These are phyloP conservation scores for Rhododendron kiyosumense DNA, from an alignment of 148 eudicot genomes.

Conservation along the genomic window DNA sequence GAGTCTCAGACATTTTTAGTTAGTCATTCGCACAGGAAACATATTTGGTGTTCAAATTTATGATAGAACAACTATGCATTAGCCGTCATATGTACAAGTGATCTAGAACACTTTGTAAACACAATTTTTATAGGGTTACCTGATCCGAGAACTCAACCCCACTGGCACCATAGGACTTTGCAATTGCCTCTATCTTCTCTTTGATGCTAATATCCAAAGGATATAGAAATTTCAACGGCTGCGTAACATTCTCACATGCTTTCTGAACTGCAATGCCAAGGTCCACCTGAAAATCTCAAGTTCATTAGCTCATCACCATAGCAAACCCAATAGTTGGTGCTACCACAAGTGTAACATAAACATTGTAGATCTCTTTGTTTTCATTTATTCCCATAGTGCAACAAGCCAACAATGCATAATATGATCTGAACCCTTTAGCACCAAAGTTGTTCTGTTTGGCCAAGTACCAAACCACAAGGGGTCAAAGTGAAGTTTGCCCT, in stretches of 20 bases:
- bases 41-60: not conserved
- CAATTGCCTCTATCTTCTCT: slow-evolving; percentile 97
- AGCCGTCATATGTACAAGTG: not conserved
- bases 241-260: slow-evolving; percentile 80
- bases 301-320: slow-evolving; percentile 3
- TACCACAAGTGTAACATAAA: not conserved
- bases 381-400: not conserved
- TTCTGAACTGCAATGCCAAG: slow-evolving; percentile 95
- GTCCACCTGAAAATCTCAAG: slow-evolving; percentile 53
- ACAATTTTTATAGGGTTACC: slow-evolving; percentile 28
- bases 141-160: slow-evolving; percentile 95
- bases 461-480: not conserved
- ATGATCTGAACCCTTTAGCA: not conserved
- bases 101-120: too few relatives aligned
- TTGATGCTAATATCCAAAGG: slow-evolving; percentile 82
- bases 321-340: not conserved
- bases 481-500: not conserved
- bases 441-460: not conserved
- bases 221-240: slow-evolving; percentile 79
- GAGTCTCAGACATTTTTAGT: not conserved
- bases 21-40: not conserved
- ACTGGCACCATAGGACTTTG: slow-evolving; percentile 93
- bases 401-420: not conserved
- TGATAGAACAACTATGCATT: not conserved
- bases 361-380: not conserved